Base-by-base conservation (phyloP, 1,284 basidiomycete genomes). In the Serendipita sp. region DNA sequence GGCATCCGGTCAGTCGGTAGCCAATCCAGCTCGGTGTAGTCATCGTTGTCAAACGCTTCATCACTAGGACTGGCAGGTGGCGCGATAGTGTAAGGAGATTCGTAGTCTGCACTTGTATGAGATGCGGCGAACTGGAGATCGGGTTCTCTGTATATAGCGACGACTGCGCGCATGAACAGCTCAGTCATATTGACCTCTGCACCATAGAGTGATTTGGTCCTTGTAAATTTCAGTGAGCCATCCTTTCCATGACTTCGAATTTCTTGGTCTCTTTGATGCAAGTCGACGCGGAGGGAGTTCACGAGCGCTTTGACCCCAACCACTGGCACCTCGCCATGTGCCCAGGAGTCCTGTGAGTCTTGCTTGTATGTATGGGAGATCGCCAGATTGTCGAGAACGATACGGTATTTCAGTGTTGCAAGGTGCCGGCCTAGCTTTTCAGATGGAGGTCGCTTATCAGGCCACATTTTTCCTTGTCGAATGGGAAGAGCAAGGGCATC, bases 181-280 rank as follows among this genome's bases (percentile, higher is more conserved):
- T 84, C 82, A 69, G 85, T 85, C 68, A 93, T 76, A 41, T 91
- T 82, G 4, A 95, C 82, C 73, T 97, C 93, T 38, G 88, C 88
- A n/a, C 91, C 88, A 70, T 93, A 93, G 74, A 98, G 93, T 1
- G 89, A 84, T 72, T 96, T 97, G 73, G 89, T 88, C 26, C 82
- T 78, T 15, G 82, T 74, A 1, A 78, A 76, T 71, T 86, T 86
- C 32, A 68, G 68, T 35, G 68, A 69, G 8, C 66, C 68, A 60
- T 71, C 70, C 53, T 60, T n/a, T 29, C 74, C 75, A 10, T 77
- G 76, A 44, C 77, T 73, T 3, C 78, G 77, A 62, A 76, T 75
- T 74, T 95, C 92, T 72, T 95, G 88, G 67, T 91, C 87, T 62
- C 93, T 81, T 73, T 97, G 93, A 72, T 98, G 95, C 74, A 96